Evolutionary conservation across 805 yeast species (phyloP), one percentile per base, ranked within the genome.

Genomic region (Sugiyamaella qingdaonensis): DNA sequence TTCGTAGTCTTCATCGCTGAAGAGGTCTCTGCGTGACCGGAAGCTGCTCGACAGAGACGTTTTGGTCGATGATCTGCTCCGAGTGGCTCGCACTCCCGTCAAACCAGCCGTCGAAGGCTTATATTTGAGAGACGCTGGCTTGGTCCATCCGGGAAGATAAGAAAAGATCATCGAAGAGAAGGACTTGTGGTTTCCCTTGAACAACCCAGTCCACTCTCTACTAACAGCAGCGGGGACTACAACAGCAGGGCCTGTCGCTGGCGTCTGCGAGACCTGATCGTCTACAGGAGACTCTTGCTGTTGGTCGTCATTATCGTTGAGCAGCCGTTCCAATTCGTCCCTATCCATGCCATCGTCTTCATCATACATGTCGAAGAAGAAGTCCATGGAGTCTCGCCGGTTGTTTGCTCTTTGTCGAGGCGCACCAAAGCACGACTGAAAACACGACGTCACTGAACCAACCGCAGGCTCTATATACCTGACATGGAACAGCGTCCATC

Each of bases 311-410:
- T 60, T 56, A 11, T 29, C 54, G 31, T 35, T 52, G 27, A 62
- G 35, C 35, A 62, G 47, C 32, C 63, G 49, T 46, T 61, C 65
- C 45, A 62, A 41, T 43, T 62, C 65, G 33, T 62, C 65, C 9
- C 61, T 50, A 19, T 57, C 64, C 48, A 57, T 47, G n/a, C 49
- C 48, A 18, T 54, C 64, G 31, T 62, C 65, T 10, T 59, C 61
- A 39, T 62, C 65, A 44, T 62, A 62, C 63, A 61, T 57, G 48
- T 62, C 65, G 54, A 62, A 62, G 48, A 60, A 62, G 31, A 61
- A 52, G 36, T 62, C 65, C 19, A 51, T 51, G 3, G 61, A 55
- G 19, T 53, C 52, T 11, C 63, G 44, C 32, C 65, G 50, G 41
- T 31, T 50, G 48, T 55, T 60, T 16, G 46, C 39, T 9, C 51